Percentiles rank a stretch among this genome's conserved stretches.
phyloP scores from a whole-genome alignment of 257 asterid genomes.

The Solanum clarkiae region DNA sequence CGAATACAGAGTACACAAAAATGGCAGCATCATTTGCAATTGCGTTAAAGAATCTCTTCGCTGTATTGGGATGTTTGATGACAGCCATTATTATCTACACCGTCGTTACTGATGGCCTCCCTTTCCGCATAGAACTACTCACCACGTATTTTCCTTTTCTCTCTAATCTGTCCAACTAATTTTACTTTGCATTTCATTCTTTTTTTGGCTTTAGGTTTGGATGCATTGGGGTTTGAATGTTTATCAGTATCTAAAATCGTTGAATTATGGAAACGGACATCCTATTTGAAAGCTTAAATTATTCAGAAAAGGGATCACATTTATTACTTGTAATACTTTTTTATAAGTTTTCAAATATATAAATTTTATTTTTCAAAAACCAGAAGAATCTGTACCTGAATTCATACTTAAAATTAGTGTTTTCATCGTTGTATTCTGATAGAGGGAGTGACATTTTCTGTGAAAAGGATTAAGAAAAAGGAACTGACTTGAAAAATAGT shows the following conservation, averaged over 20 bases:
- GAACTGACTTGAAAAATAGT: background rate
- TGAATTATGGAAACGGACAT: background rate
- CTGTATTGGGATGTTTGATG: constrained; percentile 35
- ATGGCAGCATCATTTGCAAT: constrained; percentile 39
- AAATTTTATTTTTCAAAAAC: background rate
- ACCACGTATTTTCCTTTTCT: constrained; percentile 45
- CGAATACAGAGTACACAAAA: background rate
- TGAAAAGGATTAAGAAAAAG: background rate
- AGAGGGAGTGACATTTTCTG: background rate
- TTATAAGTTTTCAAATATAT: background rate
- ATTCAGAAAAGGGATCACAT: background rate
- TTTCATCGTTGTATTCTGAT: background rate
- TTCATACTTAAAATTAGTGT: background rate
- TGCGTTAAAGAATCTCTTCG: constrained; percentile 39
- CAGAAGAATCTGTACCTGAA: background rate
- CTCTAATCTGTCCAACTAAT: background rate
- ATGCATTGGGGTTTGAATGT: background rate
- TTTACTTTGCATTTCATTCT: background rate
- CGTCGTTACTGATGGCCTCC: constrained; percentile 51
- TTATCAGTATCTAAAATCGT: background rate
- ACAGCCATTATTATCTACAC: constrained; percentile 56
- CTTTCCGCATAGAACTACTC: constrained; percentile 62
- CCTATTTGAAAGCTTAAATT: background rate
- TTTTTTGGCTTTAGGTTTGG: background rate
- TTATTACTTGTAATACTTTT: background rate